Evolutionary conservation across 1,284 basidiomycete genomes (phyloP).

Genomic region (Heterobasidion annosum): DNA sequence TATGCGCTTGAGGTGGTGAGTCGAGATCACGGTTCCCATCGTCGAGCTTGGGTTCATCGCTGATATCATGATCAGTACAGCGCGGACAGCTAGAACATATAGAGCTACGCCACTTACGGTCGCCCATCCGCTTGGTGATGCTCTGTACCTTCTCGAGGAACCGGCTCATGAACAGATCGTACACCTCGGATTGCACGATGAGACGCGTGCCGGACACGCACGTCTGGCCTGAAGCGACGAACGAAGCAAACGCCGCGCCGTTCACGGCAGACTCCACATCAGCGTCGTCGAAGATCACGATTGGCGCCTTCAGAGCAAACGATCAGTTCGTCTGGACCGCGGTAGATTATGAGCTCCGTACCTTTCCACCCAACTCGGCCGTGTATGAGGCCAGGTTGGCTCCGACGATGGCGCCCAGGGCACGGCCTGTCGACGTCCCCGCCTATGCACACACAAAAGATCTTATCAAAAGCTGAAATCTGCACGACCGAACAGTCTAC

Average conservation of each 20-base stretch:
- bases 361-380: slow-evolving; percentile 78
- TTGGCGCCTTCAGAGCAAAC: slow-evolving; percentile 46
- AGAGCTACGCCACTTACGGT: slow-evolving; percentile 36
- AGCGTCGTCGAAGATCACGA: slow-evolving; percentile 71
- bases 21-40: slow-evolving; percentile 73
- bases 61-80: slow-evolving; percentile 17
- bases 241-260: slow-evolving; percentile 74
- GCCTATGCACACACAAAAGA: slow-evolving; percentile 35
- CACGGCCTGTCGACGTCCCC: slow-evolving; percentile 66
- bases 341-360: slow-evolving; percentile 15
- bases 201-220: slow-evolving; percentile 75
- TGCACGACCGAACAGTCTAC: slow-evolving; percentile 11
- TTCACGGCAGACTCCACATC: slow-evolving; percentile 64
- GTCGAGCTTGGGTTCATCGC: slow-evolving; percentile 60
- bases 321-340: not conserved
- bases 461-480: too few species aligned
- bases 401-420: slow-evolving; percentile 63
- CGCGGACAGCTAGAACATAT: not conserved
- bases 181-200: slow-evolving; percentile 59
- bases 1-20: slow-evolving; percentile 53
- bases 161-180: slow-evolving; percentile 52
- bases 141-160: slow-evolving; percentile 56
- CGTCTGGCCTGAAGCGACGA: slow-evolving; percentile 79
- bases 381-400: slow-evolving; percentile 65
- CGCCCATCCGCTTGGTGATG: slow-evolving; percentile 62